Percentiles rank a stretch among this genome's conserved stretches.
Evolutionary conservation across 257 asterid species (phyloP).

Genomic region (Solanum tacnaense): DNA sequence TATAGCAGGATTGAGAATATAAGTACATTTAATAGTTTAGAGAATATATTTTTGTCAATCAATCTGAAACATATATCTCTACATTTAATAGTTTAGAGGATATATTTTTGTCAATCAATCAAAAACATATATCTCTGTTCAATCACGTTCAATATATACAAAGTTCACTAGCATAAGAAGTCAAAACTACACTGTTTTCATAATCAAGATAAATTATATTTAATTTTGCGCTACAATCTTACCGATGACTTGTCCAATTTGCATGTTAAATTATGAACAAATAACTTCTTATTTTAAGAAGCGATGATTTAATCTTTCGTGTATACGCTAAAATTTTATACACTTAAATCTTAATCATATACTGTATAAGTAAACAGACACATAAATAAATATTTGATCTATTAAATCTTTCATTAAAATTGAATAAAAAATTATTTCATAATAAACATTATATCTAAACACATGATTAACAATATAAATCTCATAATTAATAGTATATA

Average conservation of each 20-base stretch:
- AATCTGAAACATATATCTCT: no score
- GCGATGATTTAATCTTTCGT: no score
- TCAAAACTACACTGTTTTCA: background rate
- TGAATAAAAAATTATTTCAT: no score
- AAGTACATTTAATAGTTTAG: no score
- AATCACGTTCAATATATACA: background rate
- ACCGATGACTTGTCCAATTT: background rate
- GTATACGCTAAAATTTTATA: no score
- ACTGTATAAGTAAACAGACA: background rate
- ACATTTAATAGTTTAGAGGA: no score
- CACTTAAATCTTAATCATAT: background rate
- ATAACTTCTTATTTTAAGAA: background rate
- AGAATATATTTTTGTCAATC: no score
- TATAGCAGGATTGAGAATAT: no score
- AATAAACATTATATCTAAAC: no score
- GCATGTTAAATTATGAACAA: background rate
- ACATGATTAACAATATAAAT: background rate
- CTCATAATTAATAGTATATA: background rate
- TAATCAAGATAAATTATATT: background rate
- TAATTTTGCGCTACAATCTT: background rate
- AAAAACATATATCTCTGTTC: no score
- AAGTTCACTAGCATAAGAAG: background rate
- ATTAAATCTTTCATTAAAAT: no score
- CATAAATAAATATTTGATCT: background rate
- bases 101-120: no score